These are phyloP conservation scores for Ogataea trehaloabstinens DNA, from an alignment of 805 yeast species.

Conservation along the genomic window DNA sequence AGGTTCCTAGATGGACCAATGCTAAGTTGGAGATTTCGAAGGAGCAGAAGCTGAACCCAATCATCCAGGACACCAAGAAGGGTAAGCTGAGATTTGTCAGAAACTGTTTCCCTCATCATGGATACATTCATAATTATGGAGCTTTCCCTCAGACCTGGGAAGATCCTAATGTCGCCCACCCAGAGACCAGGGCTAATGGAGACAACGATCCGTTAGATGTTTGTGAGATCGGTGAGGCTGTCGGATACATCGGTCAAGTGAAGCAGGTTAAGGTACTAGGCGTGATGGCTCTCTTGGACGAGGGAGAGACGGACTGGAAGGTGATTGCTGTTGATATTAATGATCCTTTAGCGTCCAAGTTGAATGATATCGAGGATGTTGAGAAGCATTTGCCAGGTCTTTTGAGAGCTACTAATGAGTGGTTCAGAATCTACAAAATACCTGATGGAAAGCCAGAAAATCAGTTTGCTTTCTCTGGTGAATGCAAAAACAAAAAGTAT, in stretches of 20 bases:
- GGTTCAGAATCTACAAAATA: conserved; percentile 97
- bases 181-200: conserved; percentile 69
- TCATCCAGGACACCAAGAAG: conserved; percentile 95
- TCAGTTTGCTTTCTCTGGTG: conserved; percentile 95
- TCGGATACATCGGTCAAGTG: conserved; percentile 68
- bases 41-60: conserved; percentile 84
- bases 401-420: conserved; percentile 89
- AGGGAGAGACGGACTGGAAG: conserved; percentile 90
- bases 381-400: conserved; percentile 88
- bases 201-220: conserved; percentile 88
- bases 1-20: conserved; percentile 98
- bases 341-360: conserved; percentile 85
- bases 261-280: conserved; percentile 91
- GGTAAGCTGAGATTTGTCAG: conserved; percentile 94
- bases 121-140: conserved; percentile 97
- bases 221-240: conserved; percentile 73
- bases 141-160: conserved; percentile 97
- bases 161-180: conserved; percentile 61
- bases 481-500: conserved; percentile 81
- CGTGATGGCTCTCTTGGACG: conserved; percentile 90
- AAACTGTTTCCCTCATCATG: conserved; percentile 98
- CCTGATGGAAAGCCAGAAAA: conserved; percentile 98
- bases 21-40: conserved; percentile 95
- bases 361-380: conserved; percentile 89
- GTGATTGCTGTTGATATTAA: conserved; percentile 82